phyloP scores from a whole-genome alignment of 495 filamentous ascomycete genomes.

The Echria macrotheca region DNA sequence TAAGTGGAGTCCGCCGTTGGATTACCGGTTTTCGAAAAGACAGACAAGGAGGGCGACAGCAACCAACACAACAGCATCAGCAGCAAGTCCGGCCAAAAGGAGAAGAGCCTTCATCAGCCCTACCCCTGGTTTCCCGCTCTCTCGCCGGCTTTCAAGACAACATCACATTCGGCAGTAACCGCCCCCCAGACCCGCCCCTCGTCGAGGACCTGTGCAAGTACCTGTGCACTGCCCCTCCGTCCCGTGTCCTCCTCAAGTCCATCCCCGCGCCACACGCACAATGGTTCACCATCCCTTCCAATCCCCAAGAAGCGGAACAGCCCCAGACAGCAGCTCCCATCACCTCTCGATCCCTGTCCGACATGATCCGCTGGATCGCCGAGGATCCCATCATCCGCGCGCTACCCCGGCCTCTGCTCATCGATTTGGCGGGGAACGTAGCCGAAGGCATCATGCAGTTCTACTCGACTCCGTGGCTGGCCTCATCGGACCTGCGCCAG shows the following conservation, averaged over 20 bases:
- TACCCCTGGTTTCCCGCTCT: not conserved
- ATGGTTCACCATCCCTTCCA: not conserved
- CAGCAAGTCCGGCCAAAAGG: not conserved
- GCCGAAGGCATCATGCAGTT: slow-evolving; percentile 7
- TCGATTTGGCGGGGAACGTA: not conserved
- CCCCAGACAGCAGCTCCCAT: not conserved
- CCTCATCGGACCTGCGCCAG: not conserved
- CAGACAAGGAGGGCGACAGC: not conserved
- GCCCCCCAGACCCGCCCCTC: not conserved
- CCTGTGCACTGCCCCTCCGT: not conserved
- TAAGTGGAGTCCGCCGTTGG: not conserved
- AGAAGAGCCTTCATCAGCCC: not conserved
- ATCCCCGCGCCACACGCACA: not conserved
- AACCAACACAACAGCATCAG: not conserved
- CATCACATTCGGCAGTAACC: not conserved
- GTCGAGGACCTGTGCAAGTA: not conserved
- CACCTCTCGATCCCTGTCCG: not conserved
- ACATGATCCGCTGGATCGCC: slow-evolving; percentile 1
- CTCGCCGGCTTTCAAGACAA: not conserved
- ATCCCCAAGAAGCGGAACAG: too few species aligned
- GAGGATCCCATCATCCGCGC: slow-evolving; percentile 1
- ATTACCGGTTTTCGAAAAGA: not conserved
- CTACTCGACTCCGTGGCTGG: slow-evolving; percentile 10
- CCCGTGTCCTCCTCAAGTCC: not conserved
- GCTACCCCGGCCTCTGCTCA: not conserved